A percentile compares a stretch with the other conserved stretches of the same genome.
These are phyloP conservation scores for Aspergillus melleus DNA, from an alignment of 2,329 filamentous ascomycete genomes.

Conservation along the genomic window DNA sequence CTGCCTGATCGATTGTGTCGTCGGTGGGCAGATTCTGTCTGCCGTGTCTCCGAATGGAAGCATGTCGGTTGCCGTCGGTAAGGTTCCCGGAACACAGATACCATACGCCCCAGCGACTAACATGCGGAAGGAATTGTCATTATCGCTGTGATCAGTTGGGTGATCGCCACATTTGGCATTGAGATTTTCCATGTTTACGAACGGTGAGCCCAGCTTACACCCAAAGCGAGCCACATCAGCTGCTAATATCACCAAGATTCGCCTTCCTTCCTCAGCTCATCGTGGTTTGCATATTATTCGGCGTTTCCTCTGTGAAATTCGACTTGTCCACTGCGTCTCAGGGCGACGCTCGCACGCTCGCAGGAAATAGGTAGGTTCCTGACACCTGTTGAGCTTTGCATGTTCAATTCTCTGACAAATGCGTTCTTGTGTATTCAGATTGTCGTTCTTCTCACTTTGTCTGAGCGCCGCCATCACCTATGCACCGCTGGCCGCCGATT, in stretches of 20 bases:
- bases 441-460: constrained; percentile 71
- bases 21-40: constrained; percentile 68
- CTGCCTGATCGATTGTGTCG: constrained; percentile 62
- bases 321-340: constrained; percentile 54
- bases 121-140: constrained; percentile 55
- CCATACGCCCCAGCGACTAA: not conserved
- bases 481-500: constrained; percentile 63
- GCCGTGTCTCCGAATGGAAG: constrained; percentile 60
- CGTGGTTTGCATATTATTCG: constrained; percentile 62
- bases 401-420: not conserved
- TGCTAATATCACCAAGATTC: constrained; percentile 44
- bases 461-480: constrained; percentile 66
- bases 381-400: too few species aligned
- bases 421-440: constrained; percentile 22
- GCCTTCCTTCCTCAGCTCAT: constrained; percentile 65
- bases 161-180: constrained; percentile 67
- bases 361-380: constrained; percentile 44
- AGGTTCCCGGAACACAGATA: constrained; percentile 14
- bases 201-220: constrained; percentile 41
- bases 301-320: constrained; percentile 61
- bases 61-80: constrained; percentile 63
- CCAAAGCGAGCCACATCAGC: not conserved
- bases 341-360: constrained; percentile 54
- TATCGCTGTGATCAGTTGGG: constrained; percentile 62
- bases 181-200: constrained; percentile 68